phyloP scores from a whole-genome alignment of 116 monocot genomes.

The Zostera marina region DNA sequence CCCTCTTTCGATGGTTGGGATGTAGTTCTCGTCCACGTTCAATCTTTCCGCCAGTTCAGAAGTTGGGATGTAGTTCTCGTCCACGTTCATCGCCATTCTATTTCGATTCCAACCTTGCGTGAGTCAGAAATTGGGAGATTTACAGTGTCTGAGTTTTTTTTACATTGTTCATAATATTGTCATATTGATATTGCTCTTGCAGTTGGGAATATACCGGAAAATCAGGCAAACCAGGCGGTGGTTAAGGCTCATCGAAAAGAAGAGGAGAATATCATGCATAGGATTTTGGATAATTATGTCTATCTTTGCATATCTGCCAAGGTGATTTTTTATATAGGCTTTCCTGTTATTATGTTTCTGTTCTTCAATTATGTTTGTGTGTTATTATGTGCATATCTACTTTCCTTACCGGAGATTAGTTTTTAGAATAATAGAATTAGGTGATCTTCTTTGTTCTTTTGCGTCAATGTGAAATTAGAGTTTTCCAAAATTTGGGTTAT shows the following conservation, averaged over 20 bases:
- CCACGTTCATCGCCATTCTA: conserved; percentile 66
- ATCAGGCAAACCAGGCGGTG: conserved; percentile 33
- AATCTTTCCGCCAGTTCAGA: conserved; percentile 33
- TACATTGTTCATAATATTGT: background rate
- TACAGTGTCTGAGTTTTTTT: background rate
- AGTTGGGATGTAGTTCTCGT: conserved; percentile 41
- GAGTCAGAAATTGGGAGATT: conserved; percentile 5
- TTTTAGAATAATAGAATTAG: too few relatives aligned
- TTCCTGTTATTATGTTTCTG: background rate
- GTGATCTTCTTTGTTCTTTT: too few relatives aligned
- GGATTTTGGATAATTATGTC: conserved; percentile 30
- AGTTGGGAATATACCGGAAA: conserved; percentile 64
- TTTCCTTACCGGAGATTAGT: background rate
- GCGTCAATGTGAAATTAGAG: too few relatives aligned
- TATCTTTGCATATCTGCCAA: conserved; percentile 26
- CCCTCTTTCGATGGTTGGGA: too few relatives aligned
- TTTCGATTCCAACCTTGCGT: conserved; percentile 54
- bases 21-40: too few relatives aligned
- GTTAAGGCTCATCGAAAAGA: conserved; percentile 28
- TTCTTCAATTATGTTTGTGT: background rate
- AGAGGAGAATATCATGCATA: conserved; percentile 34
- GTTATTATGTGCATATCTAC: background rate
- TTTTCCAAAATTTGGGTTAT: too few relatives aligned
- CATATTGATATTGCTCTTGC: conserved; percentile 8
- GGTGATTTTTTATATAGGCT: conserved; percentile 20